Evolutionary conservation across 805 yeast species (phyloP).

Genomic region (Starmera pachycereana): DNA sequence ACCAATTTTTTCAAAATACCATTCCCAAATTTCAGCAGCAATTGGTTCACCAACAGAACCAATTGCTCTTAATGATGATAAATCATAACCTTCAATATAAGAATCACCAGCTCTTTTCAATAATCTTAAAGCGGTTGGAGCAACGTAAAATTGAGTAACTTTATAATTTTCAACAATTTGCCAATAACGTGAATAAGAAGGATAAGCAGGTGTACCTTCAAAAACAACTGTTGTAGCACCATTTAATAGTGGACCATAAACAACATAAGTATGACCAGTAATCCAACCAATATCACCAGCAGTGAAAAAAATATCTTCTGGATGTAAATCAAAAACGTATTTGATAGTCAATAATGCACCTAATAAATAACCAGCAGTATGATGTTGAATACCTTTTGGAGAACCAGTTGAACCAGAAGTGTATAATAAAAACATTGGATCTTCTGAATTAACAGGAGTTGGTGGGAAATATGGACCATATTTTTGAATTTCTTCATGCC

Average conservation of each 20-base stretch:
- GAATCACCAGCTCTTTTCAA: constrained; percentile 84
- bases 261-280: constrained; percentile 94
- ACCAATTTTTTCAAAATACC: constrained; percentile 93
- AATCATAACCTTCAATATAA: constrained; percentile 69
- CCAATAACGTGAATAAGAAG: constrained; percentile 94
- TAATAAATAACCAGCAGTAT: constrained; percentile 88
- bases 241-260: constrained; percentile 82
- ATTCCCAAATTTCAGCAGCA: constrained; percentile 96
- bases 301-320: constrained; percentile 81
- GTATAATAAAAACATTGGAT: constrained; percentile 89
- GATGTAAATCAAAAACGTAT: constrained; percentile 89
- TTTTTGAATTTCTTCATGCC: constrained; percentile 84
- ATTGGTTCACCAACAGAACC: constrained; percentile 99
- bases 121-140: constrained; percentile 94
- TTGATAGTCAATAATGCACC: constrained; percentile 89
- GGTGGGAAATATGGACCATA: constrained; percentile 84
- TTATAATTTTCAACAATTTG: constrained; percentile 84
- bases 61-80: constrained; percentile 77
- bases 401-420: constrained; percentile 98
- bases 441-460: constrained; percentile 80
- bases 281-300: constrained; percentile 99
- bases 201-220: constrained; percentile 97
- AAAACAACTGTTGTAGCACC: constrained; percentile 92
- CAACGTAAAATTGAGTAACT: constrained; percentile 95
- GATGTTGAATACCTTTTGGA: constrained; percentile 96